Conservation (phyloP, 2,329 filamentous ascomycete genomes). For the Sporothrix curviconia region DNA sequence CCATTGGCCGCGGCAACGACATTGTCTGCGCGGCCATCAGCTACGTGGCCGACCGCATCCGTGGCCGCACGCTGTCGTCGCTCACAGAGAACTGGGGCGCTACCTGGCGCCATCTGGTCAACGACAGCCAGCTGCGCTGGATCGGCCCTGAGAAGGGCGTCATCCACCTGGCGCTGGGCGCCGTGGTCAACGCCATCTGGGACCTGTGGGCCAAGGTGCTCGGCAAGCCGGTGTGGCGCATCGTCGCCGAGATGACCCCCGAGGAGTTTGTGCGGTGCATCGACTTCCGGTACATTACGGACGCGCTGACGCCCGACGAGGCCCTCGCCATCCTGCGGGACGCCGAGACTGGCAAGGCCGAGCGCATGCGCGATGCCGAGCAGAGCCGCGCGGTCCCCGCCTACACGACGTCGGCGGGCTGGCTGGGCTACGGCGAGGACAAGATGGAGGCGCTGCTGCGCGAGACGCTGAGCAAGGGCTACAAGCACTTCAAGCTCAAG, state of each 20-base stretch:
- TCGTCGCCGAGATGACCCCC: slow-evolving; percentile 83
- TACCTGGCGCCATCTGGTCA: slow-evolving; percentile 88
- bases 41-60: slow-evolving; percentile 69
- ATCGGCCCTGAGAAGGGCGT: slow-evolving; percentile 92
- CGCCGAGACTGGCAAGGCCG: slow-evolving; percentile 59
- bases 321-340: slow-evolving; percentile 64
- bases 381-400: slow-evolving; percentile 72
- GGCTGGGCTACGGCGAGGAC: slow-evolving; percentile 84
- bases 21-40: slow-evolving; percentile 81
- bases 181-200: slow-evolving; percentile 88
- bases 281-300: slow-evolving; percentile 91
- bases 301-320: slow-evolving; percentile 83
- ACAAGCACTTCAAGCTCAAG: slow-evolving; percentile 86
- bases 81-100: slow-evolving; percentile 76
- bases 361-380: slow-evolving; percentile 67
- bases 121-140: slow-evolving; percentile 85
- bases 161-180: slow-evolving; percentile 83
- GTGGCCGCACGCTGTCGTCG: slow-evolving; percentile 66
- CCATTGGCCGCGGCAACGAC: slow-evolving; percentile 84
- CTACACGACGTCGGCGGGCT: slow-evolving; percentile 85
- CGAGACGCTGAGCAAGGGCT: slow-evolving; percentile 70
- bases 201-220: slow-evolving; percentile 90
- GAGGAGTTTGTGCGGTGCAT: slow-evolving; percentile 83
- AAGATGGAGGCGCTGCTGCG: slow-evolving; percentile 72
- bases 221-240: slow-evolving; percentile 81